Base-by-base conservation (phyloP, 257 asterid species). In the Fraxinus cuspidata region DNA sequence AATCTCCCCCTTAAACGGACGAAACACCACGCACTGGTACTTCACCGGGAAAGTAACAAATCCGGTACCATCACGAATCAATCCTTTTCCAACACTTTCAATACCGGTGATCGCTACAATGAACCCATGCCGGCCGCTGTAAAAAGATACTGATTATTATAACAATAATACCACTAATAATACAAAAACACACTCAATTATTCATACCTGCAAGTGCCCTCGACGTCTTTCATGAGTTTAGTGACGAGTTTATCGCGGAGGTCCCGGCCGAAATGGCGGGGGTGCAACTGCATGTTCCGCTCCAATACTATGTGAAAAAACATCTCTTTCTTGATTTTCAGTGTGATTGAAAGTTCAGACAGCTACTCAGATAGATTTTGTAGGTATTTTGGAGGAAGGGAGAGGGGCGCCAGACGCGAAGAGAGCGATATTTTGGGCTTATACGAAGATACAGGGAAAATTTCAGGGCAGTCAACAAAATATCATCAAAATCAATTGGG, bases 201-300 rank as follows among this genome's bases (percentile, higher is more conserved):
- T 23, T n/a, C 29, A 40, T 28, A 90, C 98, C 98, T 91, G 98
- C 99, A 95, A 75, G 98, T 95, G 66, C 99, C 99, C 79, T 95
- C 98, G 5, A 95, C 99, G 56, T 95, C 99, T 78, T 93, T 95
- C 98, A 95, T 89, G 78, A 95, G 97, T 86, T 95, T 95, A 35
- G 98, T 76, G 7, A 93, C 96, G 5, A 95, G 96, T 83, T 95
- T 95, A 21, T 95, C 99, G 40, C 98, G 89, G 25, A 95, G 93
- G 77, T 95, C 99, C 12, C 99, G 98, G 28, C 98, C 98, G 51
- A 95, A 95, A 79, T 95, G 98, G 73, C 99, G 99, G 7, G 99
- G 99, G 82, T 95, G 99, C 34, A 95, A 85, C 84, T 95, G 99
- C 99, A 95, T 95, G 70, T 95, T 95, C 47, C 98, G 85, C 86